Conservation (phyloP, 1,284 basidiomycete genomes). For the Cutaneotrichosporon cutaneum region DNA sequence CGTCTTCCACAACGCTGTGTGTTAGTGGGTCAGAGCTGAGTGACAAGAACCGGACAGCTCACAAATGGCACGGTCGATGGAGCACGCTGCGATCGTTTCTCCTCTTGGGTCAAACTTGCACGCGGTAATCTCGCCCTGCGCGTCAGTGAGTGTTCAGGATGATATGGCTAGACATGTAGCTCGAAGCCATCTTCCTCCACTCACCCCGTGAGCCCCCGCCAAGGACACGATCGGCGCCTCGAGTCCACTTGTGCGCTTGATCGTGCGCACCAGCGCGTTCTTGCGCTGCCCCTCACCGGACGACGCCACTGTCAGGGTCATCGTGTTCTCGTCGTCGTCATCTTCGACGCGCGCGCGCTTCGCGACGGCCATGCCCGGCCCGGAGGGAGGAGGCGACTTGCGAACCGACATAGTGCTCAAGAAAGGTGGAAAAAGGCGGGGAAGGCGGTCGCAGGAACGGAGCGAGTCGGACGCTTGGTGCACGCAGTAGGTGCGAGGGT, state of each 20-base stretch:
- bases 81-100: slow-evolving; percentile 50
- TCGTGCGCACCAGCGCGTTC: slow-evolving; percentile 47
- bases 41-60: slow-evolving; percentile 25
- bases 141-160: neutral
- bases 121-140: slow-evolving; percentile 51
- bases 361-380: slow-evolving; percentile 43
- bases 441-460: neutral
- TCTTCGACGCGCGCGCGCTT: slow-evolving; percentile 53
- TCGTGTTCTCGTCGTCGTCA: slow-evolving; percentile 30
- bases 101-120: slow-evolving; percentile 54
- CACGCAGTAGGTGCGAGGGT: neutral
- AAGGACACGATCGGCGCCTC: slow-evolving; percentile 50
- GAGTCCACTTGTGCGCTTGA: slow-evolving; percentile 51
- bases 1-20: slow-evolving; percentile 52
- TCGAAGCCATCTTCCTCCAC: slow-evolving; percentile 19
- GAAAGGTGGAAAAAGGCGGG: neutral
- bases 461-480: neutral
- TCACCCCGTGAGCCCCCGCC: slow-evolving; percentile 49
- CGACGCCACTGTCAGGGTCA: slow-evolving; percentile 45
- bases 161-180: neutral
- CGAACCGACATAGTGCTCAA: slow-evolving; percentile 40
- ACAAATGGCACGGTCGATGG: slow-evolving; percentile 52
- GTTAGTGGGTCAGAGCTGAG: neutral
- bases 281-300: slow-evolving; percentile 49
- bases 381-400: slow-evolving; percentile 47